A percentile compares a stretch with the other conserved stretches of the same genome.
phyloP scores from a whole-genome alignment of 2,329 filamentous ascomycete species.

The Penicillium olsonii region DNA sequence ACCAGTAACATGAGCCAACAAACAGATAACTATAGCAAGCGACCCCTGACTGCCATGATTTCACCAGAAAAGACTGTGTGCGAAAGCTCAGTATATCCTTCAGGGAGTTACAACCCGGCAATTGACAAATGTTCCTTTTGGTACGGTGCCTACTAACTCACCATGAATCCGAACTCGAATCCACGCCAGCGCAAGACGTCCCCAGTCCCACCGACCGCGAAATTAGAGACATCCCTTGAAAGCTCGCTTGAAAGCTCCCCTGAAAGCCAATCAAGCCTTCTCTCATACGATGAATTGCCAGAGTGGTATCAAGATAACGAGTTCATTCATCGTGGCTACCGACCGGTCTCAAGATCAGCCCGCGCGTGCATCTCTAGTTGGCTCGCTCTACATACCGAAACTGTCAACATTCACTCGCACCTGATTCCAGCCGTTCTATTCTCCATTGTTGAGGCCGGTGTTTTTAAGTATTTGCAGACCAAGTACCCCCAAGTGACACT shows the following conservation, averaged over 20 bases:
- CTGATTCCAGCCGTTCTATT: conserved; percentile 26
- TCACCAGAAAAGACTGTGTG: no score
- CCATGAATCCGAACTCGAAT: neutral
- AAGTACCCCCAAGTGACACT: conserved; percentile 12
- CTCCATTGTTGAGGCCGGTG: conserved; percentile 15
- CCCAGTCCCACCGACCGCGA: neutral
- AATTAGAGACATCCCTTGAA: neutral
- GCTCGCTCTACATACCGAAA: conserved; percentile 23
- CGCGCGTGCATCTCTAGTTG: neutral
- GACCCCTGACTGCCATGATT: neutral
- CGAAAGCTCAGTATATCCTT: neutral
- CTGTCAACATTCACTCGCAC: conserved; percentile 27
- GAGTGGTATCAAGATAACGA: neutral
- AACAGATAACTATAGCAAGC: neutral
- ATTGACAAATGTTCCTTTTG: neutral
- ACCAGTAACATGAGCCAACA: no score
- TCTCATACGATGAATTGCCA: neutral
- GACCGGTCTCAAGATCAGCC: neutral
- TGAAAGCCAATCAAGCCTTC: neutral
- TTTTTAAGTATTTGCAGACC: conserved; percentile 14
- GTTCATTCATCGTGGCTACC: neutral
- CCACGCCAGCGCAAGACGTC: neutral
- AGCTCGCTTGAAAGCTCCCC: neutral
- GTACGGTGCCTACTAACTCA: neutral
- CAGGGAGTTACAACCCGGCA: neutral